Evolutionary conservation across 2,329 filamentous ascomycete species (phyloP), one percentile per base, ranked within the genome.

Genomic region (Colletotrichum graminicola): DNA sequence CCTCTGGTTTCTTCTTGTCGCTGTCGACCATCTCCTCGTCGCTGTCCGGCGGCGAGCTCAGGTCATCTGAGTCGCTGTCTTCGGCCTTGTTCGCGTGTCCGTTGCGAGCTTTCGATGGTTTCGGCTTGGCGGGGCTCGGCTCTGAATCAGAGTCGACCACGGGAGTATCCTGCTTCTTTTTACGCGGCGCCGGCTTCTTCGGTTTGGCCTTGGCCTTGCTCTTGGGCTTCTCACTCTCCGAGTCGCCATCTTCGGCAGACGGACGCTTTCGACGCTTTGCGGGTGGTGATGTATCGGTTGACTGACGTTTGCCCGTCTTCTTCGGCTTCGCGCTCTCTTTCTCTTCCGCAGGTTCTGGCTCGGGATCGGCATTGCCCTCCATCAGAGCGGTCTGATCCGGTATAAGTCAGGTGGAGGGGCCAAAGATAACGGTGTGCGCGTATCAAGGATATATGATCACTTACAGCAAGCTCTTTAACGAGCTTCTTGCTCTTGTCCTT

Each of bases 401-500:
- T 32, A 34, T 66, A 41, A 71, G 67, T 21, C n/a, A 43, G 26
- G 57, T 55, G 23, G 41, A 34, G n/a, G 23, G 34, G 66, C 8
- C 55, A 51, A 59, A 14, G 14, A 45, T 34, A 14, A 14, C 16
- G 23, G 39, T 12, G 62, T 18, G 34, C 34, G 41, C 23, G 32
- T 34, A 18, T 29, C 49, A 49, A 36, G 21, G 61, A 34, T 23
- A 41, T 29, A 49, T 36, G 32, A 12, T 8, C 3, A 82, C 87
- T 73, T 82, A 91, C 89, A n/a, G 87, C 84, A 59, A 83, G 81
- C 23, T 81, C 79, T 63, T 86, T 86, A 73, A 91, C 89, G n/a
- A 90, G 75, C 1, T 78, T 77, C 75, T 91, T 91, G 78, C 88
- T 91, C 74, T 82, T 85, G 5, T 80, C 77, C 77, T 91, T 91